Evolutionary conservation across 768 basidiomycete species (phyloP).

Genomic region (Podaxis carcinomalis): DNA sequence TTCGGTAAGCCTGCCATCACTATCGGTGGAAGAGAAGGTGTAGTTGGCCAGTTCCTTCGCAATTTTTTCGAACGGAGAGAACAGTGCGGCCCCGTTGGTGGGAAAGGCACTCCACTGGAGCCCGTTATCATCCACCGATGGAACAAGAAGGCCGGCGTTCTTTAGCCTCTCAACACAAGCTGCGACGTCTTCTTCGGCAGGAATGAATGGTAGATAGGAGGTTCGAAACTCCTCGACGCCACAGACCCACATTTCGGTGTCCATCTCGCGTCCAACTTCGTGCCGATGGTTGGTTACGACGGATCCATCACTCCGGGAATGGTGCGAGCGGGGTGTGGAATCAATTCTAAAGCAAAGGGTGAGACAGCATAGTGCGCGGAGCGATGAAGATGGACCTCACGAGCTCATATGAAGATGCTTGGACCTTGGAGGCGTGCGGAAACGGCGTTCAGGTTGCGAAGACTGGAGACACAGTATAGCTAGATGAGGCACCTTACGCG

Average conservation of each 20-base stretch:
- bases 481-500: too few relatives aligned
- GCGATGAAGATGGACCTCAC: too few relatives aligned
- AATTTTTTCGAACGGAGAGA: neutral
- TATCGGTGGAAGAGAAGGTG: neutral
- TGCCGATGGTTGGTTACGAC: too few relatives aligned
- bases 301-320: too few relatives aligned
- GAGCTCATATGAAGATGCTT: too few relatives aligned
- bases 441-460: too few relatives aligned
- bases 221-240: neutral
- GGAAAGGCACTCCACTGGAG: neutral
- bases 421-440: too few relatives aligned
- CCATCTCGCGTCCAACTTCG: neutral
- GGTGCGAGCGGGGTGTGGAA: too few relatives aligned
- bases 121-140: too few relatives aligned
- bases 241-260: neutral
- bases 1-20: neutral
- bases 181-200: neutral
- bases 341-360: too few relatives aligned
- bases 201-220: neutral
- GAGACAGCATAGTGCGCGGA: too few relatives aligned
- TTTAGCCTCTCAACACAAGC: neutral
- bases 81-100: neutral
- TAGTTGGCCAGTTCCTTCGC: neutral
- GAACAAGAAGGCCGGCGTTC: neutral
- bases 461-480: too few relatives aligned